These are phyloP conservation scores for Dicorynia guianensis DNA, from an alignment of 306 rosid species.

Conservation along the genomic window DNA sequence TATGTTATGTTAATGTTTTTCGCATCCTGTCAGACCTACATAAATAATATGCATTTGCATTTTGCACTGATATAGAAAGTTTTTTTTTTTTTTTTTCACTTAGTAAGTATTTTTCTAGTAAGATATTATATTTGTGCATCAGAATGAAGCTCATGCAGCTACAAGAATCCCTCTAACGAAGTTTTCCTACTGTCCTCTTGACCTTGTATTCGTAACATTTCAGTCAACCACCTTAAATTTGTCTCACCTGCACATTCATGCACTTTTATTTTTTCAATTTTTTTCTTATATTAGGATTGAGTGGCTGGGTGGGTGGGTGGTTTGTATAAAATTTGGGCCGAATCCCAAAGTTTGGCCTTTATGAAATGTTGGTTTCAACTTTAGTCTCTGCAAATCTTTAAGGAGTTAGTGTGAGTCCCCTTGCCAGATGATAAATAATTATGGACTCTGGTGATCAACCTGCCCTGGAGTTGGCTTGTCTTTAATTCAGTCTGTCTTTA, in stretches of 20 bases:
- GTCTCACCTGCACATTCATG: slow-evolving; percentile 2
- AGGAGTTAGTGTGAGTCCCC: not conserved
- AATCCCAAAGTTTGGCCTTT: too few relatives aligned
- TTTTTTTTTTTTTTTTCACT: not conserved
- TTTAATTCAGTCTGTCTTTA: too few relatives aligned
- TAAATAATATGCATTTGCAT: slow-evolving; percentile 14
- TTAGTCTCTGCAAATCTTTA: not conserved
- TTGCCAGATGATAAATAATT: not conserved
- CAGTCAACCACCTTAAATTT: not conserved
- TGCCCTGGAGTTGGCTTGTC: not conserved
- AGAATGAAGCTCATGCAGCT: slow-evolving; percentile 12
- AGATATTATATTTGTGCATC: slow-evolving; percentile 9
- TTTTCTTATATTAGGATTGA: not conserved
- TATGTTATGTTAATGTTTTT: slow-evolving; percentile 41
- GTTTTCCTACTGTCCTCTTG: not conserved
- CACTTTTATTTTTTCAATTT: not conserved
- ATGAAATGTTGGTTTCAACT: too few relatives aligned
- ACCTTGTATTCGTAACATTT: not conserved
- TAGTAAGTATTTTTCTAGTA: slow-evolving; percentile 4
- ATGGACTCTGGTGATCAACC: not conserved
- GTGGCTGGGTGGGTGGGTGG: not conserved
- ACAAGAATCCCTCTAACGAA: not conserved
- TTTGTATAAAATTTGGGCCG: too few relatives aligned
- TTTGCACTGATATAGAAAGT: not conserved
- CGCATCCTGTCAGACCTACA: slow-evolving; percentile 5